phyloP scores from a whole-genome alignment of 2,329 filamentous ascomycete species.

The Bipolaris oryzae region DNA sequence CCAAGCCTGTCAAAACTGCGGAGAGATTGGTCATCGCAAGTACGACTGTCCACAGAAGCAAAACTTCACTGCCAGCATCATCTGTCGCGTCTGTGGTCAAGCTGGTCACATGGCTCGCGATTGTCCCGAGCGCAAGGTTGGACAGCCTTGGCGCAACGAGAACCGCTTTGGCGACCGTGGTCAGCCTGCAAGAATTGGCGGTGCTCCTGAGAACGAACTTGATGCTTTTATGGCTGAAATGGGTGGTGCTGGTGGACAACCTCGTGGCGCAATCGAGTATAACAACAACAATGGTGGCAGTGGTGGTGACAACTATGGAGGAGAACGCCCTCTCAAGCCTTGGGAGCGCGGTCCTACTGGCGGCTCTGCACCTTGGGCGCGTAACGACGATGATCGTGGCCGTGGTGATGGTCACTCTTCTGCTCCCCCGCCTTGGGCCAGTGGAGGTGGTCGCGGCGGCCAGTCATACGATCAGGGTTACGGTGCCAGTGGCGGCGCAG shows the following conservation, averaged over 20 bases:
- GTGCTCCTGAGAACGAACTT: conserved; percentile 88
- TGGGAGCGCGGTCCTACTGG: conserved; percentile 89
- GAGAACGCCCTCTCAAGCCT: conserved; percentile 70
- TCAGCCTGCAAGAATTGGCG: conserved; percentile 66
- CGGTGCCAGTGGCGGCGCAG: conserved; percentile 41
- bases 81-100: conserved; percentile 97
- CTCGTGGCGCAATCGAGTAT: conserved; percentile 75
- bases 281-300: conserved; percentile 26
- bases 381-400: conserved; percentile 51
- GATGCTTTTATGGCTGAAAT: conserved; percentile 99
- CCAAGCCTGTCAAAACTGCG: conserved; percentile 98
- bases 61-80: conserved; percentile 99
- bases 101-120: conserved; percentile 98
- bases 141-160: conserved; percentile 89
- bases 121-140: conserved; percentile 91
- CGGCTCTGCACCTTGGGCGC: conserved; percentile 78
- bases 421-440: conserved; percentile 51
- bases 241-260: conserved; percentile 68
- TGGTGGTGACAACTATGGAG: conserved; percentile 57
- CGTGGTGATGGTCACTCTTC: conserved; percentile 47
- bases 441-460: conserved; percentile 41
- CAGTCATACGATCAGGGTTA: conserved; percentile 39
- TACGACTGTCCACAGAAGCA: conserved; percentile 98
- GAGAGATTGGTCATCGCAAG: conserved; percentile 97
- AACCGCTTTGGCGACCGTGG: conserved; percentile 60